Conservation (phyloP, 441 rosid genomes). For the Metrosideros polymorpha region DNA sequence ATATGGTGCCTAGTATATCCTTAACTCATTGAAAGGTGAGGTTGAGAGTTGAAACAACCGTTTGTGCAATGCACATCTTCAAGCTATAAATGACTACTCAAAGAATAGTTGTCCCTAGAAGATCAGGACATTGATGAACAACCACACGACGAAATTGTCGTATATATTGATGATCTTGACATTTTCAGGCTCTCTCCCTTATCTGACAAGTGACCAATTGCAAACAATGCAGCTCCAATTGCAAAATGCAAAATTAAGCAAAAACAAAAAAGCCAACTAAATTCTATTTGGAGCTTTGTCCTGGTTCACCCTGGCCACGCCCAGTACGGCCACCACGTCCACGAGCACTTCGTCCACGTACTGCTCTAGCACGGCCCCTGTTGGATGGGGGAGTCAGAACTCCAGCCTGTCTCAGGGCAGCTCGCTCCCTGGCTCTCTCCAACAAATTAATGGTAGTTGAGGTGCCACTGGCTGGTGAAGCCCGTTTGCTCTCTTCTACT, state of each 20-base stretch:
- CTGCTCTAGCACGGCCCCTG: conserved; percentile 40
- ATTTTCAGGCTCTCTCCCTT: background rate
- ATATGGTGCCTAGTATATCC: background rate
- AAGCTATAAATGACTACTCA: background rate
- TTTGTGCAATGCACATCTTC: background rate
- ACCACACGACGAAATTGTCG: background rate
- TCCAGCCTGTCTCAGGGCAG: conserved; percentile 45
- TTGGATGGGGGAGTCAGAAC: conserved; percentile 14
- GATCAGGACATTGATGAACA: background rate
- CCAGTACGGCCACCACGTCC: conserved; percentile 25
- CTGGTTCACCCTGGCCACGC: conserved; percentile 48
- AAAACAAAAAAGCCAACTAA: background rate
- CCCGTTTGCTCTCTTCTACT: conserved; percentile 44
- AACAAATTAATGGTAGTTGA: conserved; percentile 44
- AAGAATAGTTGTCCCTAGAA: background rate
- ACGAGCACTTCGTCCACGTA: conserved; percentile 44
- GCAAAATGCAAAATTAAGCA: background rate
- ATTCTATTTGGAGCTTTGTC: conserved; percentile 11
- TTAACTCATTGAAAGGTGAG: background rate
- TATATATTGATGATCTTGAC: background rate
- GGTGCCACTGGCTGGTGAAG: conserved; percentile 26
- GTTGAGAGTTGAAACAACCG: background rate
- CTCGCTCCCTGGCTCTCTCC: conserved; percentile 50
- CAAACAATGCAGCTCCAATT: background rate
- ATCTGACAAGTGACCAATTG: background rate